phyloP scores from a whole-genome alignment of 768 basidiomycete species.

The Calvatia gigantea region DNA sequence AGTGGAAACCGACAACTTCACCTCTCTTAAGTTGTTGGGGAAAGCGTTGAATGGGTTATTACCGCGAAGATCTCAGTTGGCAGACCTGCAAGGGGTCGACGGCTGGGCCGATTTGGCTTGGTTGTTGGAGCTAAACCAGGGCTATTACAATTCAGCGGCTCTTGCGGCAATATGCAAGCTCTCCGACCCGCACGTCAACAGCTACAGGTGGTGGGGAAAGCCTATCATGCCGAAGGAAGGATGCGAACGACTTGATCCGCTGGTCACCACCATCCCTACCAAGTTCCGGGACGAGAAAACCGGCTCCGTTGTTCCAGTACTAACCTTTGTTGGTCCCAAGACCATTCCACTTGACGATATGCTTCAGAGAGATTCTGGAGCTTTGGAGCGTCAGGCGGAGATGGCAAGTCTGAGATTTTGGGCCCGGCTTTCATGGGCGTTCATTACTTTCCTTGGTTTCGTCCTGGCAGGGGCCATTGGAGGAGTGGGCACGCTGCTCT shows the following conservation, averaged over 20 bases:
- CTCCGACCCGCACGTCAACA: background rate
- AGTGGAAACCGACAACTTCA: conserved; percentile 11
- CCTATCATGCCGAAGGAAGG: conserved; percentile 5
- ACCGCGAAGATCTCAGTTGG: conserved; percentile 17
- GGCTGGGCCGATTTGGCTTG: conserved; percentile 23
- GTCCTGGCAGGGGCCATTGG: background rate
- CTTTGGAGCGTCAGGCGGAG: background rate
- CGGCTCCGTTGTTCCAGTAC: background rate
- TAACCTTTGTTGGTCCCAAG: conserved; percentile 6
- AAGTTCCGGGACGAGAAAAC: background rate
- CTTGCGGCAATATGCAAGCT: conserved; percentile 21
- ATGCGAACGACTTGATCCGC: background rate
- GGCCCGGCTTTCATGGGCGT: background rate
- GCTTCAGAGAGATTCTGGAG: conserved; percentile 1
- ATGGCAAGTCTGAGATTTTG: background rate
- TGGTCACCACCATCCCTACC: conserved; percentile 1
- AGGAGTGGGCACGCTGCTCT: background rate
- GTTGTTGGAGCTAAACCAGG: conserved; percentile 20
- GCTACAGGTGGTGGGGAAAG: conserved; percentile 10
- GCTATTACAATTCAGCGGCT: conserved; percentile 16
- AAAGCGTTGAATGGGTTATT: conserved; percentile 23
- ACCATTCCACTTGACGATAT: conserved; percentile 13
- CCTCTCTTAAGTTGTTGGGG: conserved; percentile 18
- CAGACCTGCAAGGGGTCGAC: conserved; percentile 9
- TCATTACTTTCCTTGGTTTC: background rate